Evolutionary conservation across 2,329 filamentous ascomycete genomes (phyloP), one percentile per base, ranked within the genome.

Genomic region (Paracoccidioides lutzii): DNA sequence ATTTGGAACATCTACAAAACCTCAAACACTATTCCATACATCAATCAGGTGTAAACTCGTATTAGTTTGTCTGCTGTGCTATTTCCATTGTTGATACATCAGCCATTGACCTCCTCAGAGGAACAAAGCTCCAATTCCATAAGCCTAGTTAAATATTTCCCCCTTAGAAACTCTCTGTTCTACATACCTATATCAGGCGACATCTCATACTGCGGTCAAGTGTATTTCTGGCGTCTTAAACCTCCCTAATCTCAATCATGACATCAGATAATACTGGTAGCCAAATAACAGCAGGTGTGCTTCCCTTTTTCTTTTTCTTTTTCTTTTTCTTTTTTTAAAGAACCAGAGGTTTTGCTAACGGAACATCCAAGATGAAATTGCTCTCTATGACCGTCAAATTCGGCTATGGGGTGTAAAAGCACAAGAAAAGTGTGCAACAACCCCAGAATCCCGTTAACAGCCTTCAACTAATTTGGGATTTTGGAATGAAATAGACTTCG

Each of bases 371-470:
- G 93, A 97, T 71, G 93, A 98, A 68, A 95, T 97, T 66, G 93
- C 91, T 12, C 82, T 97, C 5, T 98, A 98, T 69, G 93, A 98
- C 73, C 85, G 93, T 52, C 93, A 98, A 70, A 96, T 98, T 65
- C 86, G 93, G 54, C 83, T 98, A 35, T 98, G 93, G 93, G 93
- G 93, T 45, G 88, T 97, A 66, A 84, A 93, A 65, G 93, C 93
- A 5, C 93, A 98, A 71, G 87, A 95, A 69, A 80, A 79, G 79
- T 81, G 66, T 65, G 67, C 56, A 30, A 3, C 7, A 37, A 15
- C 33, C 32, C 40, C 22, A 14, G 42, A 4, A 50, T 37, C 15
- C 15, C 4, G 14, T 35, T 41, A 35, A 41, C 30, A 42, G 32
- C 3, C 6, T 55, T 40, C 30, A 44, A 51, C 12, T 57, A 74